Evolutionary conservation across 2,329 filamentous ascomycete species (phyloP).

Genomic region (Penicillium hordei): DNA sequence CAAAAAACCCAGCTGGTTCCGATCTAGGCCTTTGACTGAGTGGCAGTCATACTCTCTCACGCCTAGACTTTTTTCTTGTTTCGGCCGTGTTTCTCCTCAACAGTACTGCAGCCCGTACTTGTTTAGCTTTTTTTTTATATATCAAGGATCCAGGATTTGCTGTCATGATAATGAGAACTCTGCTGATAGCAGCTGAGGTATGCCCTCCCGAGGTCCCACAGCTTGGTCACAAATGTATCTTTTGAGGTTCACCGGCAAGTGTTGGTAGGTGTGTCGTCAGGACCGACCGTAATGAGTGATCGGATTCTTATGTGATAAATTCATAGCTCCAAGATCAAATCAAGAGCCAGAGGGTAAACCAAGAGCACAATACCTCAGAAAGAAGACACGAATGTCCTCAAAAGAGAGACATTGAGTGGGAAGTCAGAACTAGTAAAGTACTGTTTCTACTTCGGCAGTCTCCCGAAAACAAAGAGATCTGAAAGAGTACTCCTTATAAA

Average conservation of each 20-base stretch:
- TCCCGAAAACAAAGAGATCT: neutral
- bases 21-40: neutral
- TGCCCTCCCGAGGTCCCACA: too few relatives aligned
- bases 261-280: too few relatives aligned
- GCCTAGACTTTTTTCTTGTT: neutral
- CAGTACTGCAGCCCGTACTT: neutral
- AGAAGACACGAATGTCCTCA: neutral
- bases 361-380: neutral
- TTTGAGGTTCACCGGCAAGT: neutral
- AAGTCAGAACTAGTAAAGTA: neutral
- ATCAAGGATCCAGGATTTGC: neutral
- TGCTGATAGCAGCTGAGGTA: too few relatives aligned
- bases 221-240: too few relatives aligned
- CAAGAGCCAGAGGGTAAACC: neutral
- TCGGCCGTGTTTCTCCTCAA: neutral
- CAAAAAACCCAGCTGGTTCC: too few relatives aligned
- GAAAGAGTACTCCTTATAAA: neutral
- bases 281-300: neutral
- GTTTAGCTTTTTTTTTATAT: neutral
- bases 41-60: neutral
- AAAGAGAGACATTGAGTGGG: neutral
- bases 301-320: neutral
- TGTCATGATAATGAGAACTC: neutral
- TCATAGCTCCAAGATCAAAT: neutral
- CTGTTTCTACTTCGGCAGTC: neutral